Base-by-base conservation (phyloP, 257 asterid species). In the Haberlea rhodopensis region DNA sequence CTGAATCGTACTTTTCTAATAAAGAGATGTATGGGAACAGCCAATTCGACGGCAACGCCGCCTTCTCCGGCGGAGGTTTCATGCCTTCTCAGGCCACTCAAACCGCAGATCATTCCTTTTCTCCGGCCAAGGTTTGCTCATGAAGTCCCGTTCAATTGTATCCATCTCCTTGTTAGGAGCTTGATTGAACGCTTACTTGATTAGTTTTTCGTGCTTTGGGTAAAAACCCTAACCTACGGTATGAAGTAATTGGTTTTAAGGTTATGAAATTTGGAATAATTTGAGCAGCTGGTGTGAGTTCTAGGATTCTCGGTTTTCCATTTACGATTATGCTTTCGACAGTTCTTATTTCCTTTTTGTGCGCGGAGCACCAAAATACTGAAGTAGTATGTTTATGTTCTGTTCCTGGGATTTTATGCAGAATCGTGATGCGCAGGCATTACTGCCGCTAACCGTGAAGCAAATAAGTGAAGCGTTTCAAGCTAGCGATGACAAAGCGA, bases 41-140 rank as follows among this genome's bases (percentile, higher is more conserved):
- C 69, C 79, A 80, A 31, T 92, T 92, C 73, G 96, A 89, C 51
- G 89, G 95, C 53, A 82, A 80, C 89, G 97, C 97, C 37, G 96
- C 97, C 79, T 92, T 92, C 81, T 78, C 96, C 56, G 99, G 99
- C 76, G 95, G 94, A 18, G 99, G 97, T 51, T 92, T 89, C 73
- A 92, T 92, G 96, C 97, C 96, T 11, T 89, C 99, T 54, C 97
- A 89, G 82, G 81, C 97, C 22, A 92, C 97, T 43, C 96, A 82
- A 71, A 76, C 88, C 49, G 78, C 78, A 16, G 95, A 88, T 45
- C 75, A 83, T 52, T 68, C 75, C 21, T 80, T 78, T 73, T 75
- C 91, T 58, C 79, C 94, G 15, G 83, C 88, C 16, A 89, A 84
- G 94, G 98, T 89, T 24, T 10, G 24, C 27, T 24, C 52, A 16